Percentiles rank a stretch among this genome's conserved stretches.
These are phyloP conservation scores for Xylariaceae sp. DNA, from an alignment of 2,329 filamentous ascomycete genomes.

Conservation along the genomic window DNA sequence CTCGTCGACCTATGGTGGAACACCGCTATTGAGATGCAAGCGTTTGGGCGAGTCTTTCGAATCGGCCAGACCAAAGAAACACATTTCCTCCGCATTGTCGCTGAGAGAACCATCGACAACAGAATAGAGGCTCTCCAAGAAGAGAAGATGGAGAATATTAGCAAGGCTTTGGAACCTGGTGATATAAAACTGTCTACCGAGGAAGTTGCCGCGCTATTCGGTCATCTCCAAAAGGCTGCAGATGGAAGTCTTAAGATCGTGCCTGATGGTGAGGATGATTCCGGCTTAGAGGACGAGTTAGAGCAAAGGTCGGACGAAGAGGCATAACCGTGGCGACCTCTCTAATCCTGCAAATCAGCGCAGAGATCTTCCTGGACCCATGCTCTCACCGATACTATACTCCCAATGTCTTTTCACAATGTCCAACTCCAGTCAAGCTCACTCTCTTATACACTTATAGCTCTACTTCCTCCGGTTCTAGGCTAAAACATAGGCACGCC, in stretches of 20 bases:
- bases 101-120: conserved; percentile 19
- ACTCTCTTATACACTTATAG: no score
- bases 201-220: conserved; percentile 7
- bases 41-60: conserved; percentile 64
- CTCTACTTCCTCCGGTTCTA: no score
- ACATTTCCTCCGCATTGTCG: conserved; percentile 62
- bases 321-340: neutral
- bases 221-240: neutral
- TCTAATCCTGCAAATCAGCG: neutral
- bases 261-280: neutral
- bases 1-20: conserved; percentile 69
- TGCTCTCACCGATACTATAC: no score
- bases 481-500: no score
- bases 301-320: neutral
- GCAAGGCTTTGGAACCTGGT: neutral
- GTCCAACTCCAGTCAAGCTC: no score
- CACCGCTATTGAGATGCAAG: conserved; percentile 65
- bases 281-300: neutral
- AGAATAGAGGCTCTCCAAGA: conserved; percentile 19
- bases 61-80: conserved; percentile 69
- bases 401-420: no score
- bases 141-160: conserved; percentile 17
- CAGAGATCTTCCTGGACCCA: no score
- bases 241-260: conserved; percentile 9
- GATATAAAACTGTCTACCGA: neutral